A percentile compares a stretch with the other conserved stretches of the same genome.
Conservation (phyloP, 208 protist species). For the Sergeia podlipaevii region DNA sequence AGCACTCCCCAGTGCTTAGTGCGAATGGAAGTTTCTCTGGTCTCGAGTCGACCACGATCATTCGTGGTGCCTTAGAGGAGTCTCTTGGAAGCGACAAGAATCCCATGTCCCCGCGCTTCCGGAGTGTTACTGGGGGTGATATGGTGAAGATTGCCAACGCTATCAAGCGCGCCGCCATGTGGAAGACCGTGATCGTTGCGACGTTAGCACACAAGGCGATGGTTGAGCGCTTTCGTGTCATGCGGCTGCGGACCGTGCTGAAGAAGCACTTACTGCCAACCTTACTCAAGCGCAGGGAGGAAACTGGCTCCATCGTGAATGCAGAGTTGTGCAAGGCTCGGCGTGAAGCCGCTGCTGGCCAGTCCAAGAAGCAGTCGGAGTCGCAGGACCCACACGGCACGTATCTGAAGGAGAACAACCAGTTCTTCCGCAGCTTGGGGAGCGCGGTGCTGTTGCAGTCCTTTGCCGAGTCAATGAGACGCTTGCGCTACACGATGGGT, state of each 20-base stretch:
- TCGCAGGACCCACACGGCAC: slow-evolving; percentile 25
- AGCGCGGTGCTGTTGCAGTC: slow-evolving; percentile 52
- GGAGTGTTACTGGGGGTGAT: slow-evolving; percentile 4
- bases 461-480: slow-evolving; percentile 55
- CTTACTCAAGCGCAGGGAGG: slow-evolving; percentile 43
- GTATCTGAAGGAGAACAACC: slow-evolving; percentile 51
- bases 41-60: slow-evolving; percentile 10
- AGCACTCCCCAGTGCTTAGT: no score
- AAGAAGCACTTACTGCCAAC: slow-evolving; percentile 61
- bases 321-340: background rate
- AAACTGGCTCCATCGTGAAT: slow-evolving; percentile 35
- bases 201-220: slow-evolving; percentile 30
- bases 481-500: slow-evolving; percentile 45
- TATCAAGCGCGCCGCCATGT: slow-evolving; percentile 81
- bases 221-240: slow-evolving; percentile 37
- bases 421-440: slow-evolving; percentile 55
- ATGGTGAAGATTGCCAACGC: slow-evolving; percentile 45
- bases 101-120: background rate
- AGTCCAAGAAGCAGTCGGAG: background rate
- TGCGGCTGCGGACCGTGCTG: slow-evolving; percentile 49
- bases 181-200: slow-evolving; percentile 49
- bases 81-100: background rate
- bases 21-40: background rate
- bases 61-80: background rate
- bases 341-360: background rate